Evolutionary conservation across 2,329 filamentous ascomycete genomes (phyloP).

Genomic region (Aspergillus tubingensis): DNA sequence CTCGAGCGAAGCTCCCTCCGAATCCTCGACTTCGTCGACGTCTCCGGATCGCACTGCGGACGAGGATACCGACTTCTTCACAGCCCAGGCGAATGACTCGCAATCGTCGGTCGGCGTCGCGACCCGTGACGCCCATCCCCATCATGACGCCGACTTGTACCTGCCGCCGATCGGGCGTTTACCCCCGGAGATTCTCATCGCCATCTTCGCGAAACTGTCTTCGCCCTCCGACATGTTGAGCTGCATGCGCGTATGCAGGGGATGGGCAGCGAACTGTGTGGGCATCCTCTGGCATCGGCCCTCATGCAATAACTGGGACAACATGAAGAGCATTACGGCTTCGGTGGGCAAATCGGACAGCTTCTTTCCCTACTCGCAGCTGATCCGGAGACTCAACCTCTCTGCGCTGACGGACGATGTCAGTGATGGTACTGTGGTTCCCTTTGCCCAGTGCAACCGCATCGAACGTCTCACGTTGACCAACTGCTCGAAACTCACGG

Average conservation of each 20-base stretch:
- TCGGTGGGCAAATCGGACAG: conserved; percentile 72
- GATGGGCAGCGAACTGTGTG: conserved; percentile 90
- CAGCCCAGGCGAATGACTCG: conserved; percentile 80
- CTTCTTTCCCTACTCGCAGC: conserved; percentile 84
- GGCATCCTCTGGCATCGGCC: conserved; percentile 94
- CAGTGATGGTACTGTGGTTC: conserved; percentile 85
- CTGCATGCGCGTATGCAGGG: conserved; percentile 91
- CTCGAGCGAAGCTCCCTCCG: conserved; percentile 44
- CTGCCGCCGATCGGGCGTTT: conserved; percentile 72
- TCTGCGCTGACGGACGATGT: conserved; percentile 73
- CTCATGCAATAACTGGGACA: conserved; percentile 81
- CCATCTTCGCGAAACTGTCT: conserved; percentile 82
- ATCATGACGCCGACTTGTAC: conserved; percentile 46
- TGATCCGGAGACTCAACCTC: conserved; percentile 90
- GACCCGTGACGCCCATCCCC: conserved; percentile 71
- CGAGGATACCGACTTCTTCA: conserved; percentile 93
- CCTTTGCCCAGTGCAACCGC: conserved; percentile 81
- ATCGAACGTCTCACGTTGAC: conserved; percentile 92
- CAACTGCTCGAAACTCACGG: conserved; percentile 81
- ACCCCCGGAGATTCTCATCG: conserved; percentile 92
- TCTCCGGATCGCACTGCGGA: conserved; percentile 64
- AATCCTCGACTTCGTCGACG: conserved; percentile 47
- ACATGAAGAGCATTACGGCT: conserved; percentile 76
- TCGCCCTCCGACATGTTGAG: conserved; percentile 75
- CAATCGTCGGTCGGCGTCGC: conserved; percentile 85